phyloP scores from a whole-genome alignment of 495 filamentous ascomycete genomes.

The Filosporella fistucella region DNA sequence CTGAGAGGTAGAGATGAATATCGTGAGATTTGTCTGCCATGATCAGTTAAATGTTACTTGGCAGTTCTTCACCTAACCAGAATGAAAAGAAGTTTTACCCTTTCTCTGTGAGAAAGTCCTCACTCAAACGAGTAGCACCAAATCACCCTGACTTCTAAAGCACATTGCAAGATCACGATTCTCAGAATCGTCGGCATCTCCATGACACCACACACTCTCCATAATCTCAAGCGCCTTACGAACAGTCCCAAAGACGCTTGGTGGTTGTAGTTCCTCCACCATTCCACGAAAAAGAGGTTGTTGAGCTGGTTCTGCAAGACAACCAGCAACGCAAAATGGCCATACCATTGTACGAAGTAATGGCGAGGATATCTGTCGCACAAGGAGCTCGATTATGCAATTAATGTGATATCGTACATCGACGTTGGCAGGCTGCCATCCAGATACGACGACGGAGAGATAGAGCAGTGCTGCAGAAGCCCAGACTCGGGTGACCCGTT shows the following conservation, averaged over 20 bases:
- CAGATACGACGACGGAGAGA: constrained; percentile 43
- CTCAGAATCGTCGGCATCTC: constrained; percentile 25
- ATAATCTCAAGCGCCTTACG: constrained; percentile 45
- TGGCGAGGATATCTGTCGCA: constrained; percentile 14
- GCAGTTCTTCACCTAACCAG: no score
- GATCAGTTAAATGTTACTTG: constrained; percentile 11
- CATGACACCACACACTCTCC: constrained; percentile 42
- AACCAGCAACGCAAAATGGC: constrained; percentile 50
- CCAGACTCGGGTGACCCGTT: constrained; percentile 36
- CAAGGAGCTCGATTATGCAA: constrained; percentile 23
- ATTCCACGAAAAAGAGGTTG: constrained; percentile 37
- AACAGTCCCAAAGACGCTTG: constrained; percentile 39
- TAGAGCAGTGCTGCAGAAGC: constrained; percentile 44
- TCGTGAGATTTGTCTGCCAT: constrained; percentile 8
- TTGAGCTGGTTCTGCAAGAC: constrained; percentile 37
- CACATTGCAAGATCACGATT: constrained; percentile 35
- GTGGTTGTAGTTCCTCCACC: constrained; percentile 31
- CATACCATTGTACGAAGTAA: constrained; percentile 36
- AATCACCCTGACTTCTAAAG: constrained; percentile 31
- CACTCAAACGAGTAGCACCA: constrained; percentile 34
- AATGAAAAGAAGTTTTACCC: constrained; percentile 8
- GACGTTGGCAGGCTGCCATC: constrained; percentile 40
- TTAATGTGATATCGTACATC: constrained; percentile 29
- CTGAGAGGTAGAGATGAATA: constrained; percentile 7
- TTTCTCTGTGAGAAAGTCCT: neutral